phyloP scores from a whole-genome alignment of 2,329 filamentous ascomycete species.

The Lachnellula arida region DNA sequence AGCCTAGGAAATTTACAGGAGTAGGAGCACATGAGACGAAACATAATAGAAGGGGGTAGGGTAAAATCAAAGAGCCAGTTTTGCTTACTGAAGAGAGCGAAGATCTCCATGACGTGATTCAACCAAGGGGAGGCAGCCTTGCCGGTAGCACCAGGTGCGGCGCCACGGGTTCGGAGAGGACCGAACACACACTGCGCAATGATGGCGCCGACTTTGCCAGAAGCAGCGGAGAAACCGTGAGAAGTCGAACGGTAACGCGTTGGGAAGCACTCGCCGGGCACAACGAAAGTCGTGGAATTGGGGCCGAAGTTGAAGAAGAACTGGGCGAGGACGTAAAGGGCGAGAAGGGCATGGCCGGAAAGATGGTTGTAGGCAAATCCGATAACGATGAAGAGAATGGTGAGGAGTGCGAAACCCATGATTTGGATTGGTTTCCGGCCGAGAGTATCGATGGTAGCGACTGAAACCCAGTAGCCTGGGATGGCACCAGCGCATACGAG shows the following conservation, averaged over 20 bases:
- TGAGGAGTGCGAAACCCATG: slow-evolving; percentile 56
- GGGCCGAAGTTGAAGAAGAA: slow-evolving; percentile 61
- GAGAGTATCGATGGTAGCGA: slow-evolving; percentile 68
- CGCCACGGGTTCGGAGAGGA: slow-evolving; percentile 42
- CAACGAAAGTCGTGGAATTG: slow-evolving; percentile 36
- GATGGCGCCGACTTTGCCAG: slow-evolving; percentile 35
- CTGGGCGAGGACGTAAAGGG: slow-evolving; percentile 59
- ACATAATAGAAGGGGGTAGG: no score
- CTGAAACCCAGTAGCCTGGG: slow-evolving; percentile 76
- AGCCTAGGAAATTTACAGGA: no score
- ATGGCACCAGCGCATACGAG: slow-evolving; percentile 72
- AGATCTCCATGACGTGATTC: slow-evolving; percentile 71
- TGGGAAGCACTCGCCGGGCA: slow-evolving; percentile 36
- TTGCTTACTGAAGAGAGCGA: slow-evolving; percentile 76
- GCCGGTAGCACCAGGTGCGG: slow-evolving; percentile 21
- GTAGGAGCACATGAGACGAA: no score
- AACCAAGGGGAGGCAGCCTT: slow-evolving; percentile 48
- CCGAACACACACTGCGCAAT: slow-evolving; percentile 47
- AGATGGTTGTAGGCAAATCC: slow-evolving; percentile 56
- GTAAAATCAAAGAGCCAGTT: no score
- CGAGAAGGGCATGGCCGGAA: slow-evolving; percentile 47
- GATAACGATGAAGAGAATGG: slow-evolving; percentile 57
- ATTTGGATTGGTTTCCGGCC: slow-evolving; percentile 77
- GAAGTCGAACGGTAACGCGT: slow-evolving; percentile 34
- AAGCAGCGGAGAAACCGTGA: slow-evolving; percentile 34